A percentile compares a stretch with the other conserved stretches of the same genome.
These are phyloP conservation scores for Aspergillus sp. DNA, from an alignment of 2,329 filamentous ascomycete genomes.

Conservation along the genomic window DNA sequence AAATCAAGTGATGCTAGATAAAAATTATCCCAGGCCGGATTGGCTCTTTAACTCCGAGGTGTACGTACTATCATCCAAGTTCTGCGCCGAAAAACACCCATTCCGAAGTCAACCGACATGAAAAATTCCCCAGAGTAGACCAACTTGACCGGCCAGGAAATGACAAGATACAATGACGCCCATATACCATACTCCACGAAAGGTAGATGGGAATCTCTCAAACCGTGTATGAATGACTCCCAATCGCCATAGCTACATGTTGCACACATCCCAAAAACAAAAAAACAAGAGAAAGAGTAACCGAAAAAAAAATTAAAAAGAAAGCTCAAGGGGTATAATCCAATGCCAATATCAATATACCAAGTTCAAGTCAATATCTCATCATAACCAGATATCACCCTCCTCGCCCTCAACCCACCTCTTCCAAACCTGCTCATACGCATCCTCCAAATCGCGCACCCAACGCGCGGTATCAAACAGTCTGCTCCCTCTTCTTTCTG, in stretches of 20 bases:
- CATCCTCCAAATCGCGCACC: conserved; percentile 81
- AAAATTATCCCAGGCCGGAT: not conserved
- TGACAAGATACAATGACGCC: not conserved
- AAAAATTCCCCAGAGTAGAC: not conserved
- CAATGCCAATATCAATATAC: not conserved
- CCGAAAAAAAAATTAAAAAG: conserved; percentile 1
- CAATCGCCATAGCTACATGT: not conserved
- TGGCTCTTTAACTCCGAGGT: not conserved
- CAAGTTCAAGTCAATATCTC: not conserved
- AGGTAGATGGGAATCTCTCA: not conserved
- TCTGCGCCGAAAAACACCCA: not conserved
- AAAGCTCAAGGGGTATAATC: not conserved
- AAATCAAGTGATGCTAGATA: not conserved
- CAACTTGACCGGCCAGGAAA: not conserved
- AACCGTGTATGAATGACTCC: not conserved
- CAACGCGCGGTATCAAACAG: conserved; percentile 88
- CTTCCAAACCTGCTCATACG: conserved; percentile 82
- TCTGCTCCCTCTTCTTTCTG: conserved; percentile 75
- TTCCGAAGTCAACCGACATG: not conserved
- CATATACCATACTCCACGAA: not conserved
- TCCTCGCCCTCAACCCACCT: conserved; percentile 78
- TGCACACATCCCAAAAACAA: not conserved
- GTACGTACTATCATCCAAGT: not conserved
- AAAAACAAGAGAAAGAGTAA: not conserved
- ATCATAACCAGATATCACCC: conserved; percentile 82